Base-by-base conservation (phyloP, 768 basidiomycete genomes). In the Collybiopsis confluens region DNA sequence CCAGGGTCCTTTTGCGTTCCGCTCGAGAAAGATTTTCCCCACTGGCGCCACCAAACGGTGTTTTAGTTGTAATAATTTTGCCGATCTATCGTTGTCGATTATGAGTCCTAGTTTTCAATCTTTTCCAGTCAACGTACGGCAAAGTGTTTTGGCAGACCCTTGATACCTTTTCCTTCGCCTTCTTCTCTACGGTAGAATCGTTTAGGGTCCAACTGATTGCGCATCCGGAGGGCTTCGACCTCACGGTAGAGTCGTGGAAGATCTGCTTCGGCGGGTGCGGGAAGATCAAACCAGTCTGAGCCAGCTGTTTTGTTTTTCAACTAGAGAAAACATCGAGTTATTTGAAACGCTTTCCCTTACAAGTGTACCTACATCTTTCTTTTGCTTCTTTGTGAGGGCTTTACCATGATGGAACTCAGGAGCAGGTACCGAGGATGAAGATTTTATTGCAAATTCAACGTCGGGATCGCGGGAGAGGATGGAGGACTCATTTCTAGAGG, bases 121-220 rank as follows among this genome's bases (percentile, higher is more conserved):
- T 50, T 4, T 4, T 18, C 18, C 15, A 21, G 30, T 10, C 3
- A 36, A 70, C 83, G 58, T 65, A 92, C 92, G n/a, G 90, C 90
- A 68, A 95, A 95, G 65, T 91, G 85, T 68, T 93, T 92, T 8
- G 92, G 89, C 5, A 93, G 70, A 23, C 87, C 86, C 66, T 90
- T 90, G 66, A 88, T 82, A 15, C 90, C 90, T 61, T 87, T 88
- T 9, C 88, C 83, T 68, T 94, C 90, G 3, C 89, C 88, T 55
- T 88, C 86, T 43, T 93, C 90, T 66, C 90, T 93, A 57, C 83
- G 75, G 70, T 94, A 91, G 71, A 95, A 95, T 20, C 90, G 80
- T 66, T 96, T 97, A 16, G 92, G 92, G 62, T 97, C 94, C 18
- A 97, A 78, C 54, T 92, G 87, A 64, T 92, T 92, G 46, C 87